phyloP scores from a whole-genome alignment of 169 alveolate species.

The Toxoplasma gondii region DNA sequence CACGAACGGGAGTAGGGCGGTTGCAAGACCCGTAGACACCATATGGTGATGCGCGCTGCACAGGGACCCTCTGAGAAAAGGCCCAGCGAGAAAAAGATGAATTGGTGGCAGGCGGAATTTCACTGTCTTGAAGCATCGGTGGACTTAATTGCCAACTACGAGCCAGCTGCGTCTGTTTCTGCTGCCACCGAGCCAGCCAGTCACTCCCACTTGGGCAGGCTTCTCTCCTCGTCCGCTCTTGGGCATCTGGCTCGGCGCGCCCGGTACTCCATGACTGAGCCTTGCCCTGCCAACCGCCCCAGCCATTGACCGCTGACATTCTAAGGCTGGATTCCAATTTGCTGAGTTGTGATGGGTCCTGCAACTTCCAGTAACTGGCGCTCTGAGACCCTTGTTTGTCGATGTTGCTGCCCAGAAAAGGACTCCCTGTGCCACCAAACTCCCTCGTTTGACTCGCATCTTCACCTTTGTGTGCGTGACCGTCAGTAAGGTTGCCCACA shows the following conservation, averaged over 20 bases:
- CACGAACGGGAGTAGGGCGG: neutral
- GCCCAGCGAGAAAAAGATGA: conserved; percentile 42
- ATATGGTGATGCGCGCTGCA: neutral
- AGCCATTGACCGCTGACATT: neutral
- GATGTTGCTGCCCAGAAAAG: neutral
- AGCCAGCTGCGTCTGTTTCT: neutral
- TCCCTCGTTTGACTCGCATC: neutral
- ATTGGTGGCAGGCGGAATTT: neutral
- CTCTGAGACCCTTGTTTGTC: neutral
- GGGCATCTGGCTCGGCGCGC: neutral
- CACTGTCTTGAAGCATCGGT: neutral
- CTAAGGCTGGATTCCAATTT: neutral
- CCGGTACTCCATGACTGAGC: neutral
- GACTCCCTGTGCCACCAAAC: neutral
- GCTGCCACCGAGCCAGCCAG: conserved; percentile 33
- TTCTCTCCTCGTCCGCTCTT: neutral
- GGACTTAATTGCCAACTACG: conserved; percentile 1
- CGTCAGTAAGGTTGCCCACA: neutral
- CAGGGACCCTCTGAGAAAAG: neutral
- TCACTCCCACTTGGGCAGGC: neutral
- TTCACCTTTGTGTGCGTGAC: neutral
- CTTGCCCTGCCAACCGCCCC: neutral
- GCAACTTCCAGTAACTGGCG: neutral
- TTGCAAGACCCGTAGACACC: neutral
- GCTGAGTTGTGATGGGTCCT: neutral